These are phyloP conservation scores for Cladorrhinum samala DNA, from an alignment of 495 filamentous ascomycete genomes.

Conservation along the genomic window DNA sequence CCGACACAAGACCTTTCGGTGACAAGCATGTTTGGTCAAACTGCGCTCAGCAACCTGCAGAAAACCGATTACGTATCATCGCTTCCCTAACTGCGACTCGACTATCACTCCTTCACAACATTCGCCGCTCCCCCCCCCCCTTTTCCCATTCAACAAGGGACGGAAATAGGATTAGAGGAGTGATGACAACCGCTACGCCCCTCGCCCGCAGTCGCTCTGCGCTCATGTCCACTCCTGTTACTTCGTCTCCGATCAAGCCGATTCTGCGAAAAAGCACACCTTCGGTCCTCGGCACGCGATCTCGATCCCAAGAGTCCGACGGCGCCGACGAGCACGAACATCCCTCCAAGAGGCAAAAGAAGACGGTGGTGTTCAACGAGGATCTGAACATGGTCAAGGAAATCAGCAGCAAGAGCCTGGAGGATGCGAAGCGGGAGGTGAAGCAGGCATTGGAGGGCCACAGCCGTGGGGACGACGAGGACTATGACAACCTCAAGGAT, in stretches of 20 bases:
- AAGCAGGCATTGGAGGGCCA: constrained; percentile 64
- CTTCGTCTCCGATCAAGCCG: constrained; percentile 35
- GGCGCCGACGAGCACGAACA: constrained; percentile 43
- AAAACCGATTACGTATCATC: background rate
- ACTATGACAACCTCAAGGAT: constrained; percentile 67
- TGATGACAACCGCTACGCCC: constrained; percentile 30
- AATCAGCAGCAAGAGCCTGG: constrained; percentile 36
- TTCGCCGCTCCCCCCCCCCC: background rate
- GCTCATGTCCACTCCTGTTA: constrained; percentile 8
- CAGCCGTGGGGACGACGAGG: constrained; percentile 58
- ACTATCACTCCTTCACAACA: background rate
- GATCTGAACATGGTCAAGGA: constrained; percentile 60
- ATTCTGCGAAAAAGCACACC: constrained; percentile 36
- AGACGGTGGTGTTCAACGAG: constrained; percentile 66
- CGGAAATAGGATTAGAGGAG: no score
- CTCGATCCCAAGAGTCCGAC: constrained; percentile 34
- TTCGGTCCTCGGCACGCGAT: constrained; percentile 31
- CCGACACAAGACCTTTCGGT: background rate
- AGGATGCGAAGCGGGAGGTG: constrained; percentile 66
- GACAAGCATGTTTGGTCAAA: constrained; percentile 4
- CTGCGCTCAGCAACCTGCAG: background rate
- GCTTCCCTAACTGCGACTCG: background rate
- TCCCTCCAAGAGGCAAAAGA: constrained; percentile 47
- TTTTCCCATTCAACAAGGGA: background rate
- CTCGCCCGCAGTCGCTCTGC: constrained; percentile 17